These are phyloP conservation scores for Emericellopsis cladophorae DNA, from an alignment of 2,329 filamentous ascomycete species.

Conservation along the genomic window DNA sequence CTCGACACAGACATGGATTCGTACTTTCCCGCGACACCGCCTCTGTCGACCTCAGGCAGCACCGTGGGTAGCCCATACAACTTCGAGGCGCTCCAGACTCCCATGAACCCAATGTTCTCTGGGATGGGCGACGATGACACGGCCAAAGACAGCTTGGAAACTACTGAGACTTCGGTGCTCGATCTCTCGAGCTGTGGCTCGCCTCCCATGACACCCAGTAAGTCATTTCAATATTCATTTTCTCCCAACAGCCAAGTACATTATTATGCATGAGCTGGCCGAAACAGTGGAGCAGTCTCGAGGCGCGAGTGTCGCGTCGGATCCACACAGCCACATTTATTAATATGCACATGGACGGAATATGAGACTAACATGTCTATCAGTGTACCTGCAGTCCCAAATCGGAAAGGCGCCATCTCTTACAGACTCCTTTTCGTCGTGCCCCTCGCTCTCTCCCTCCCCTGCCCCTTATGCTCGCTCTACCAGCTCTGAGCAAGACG, in stretches of 20 bases:
- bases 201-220: slow-evolving; percentile 84
- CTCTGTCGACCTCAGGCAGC: slow-evolving; percentile 75
- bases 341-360: slow-evolving; percentile 8
- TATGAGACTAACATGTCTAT: slow-evolving; percentile 21
- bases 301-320: not conserved
- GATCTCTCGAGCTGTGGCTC: slow-evolving; percentile 71
- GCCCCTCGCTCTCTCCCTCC: slow-evolving; percentile 78
- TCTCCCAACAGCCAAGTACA: not conserved
- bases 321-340: not conserved
- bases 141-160: slow-evolving; percentile 59
- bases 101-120: slow-evolving; percentile 68
- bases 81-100: slow-evolving; percentile 69
- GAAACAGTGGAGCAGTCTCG: not conserved
- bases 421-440: slow-evolving; percentile 42
- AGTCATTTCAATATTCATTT: slow-evolving; percentile 22
- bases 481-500: slow-evolving; percentile 54
- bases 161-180: slow-evolving; percentile 60
- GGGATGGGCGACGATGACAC: slow-evolving; percentile 50
- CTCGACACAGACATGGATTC: slow-evolving; percentile 66
- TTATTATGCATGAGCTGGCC: not conserved
- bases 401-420: slow-evolving; percentile 42
- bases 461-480: slow-evolving; percentile 67
- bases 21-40: slow-evolving; percentile 76
- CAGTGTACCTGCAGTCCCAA: slow-evolving; percentile 38
- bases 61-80: slow-evolving; percentile 74